Evolutionary conservation across 176 grass and related monocot species (phyloP).

Genomic region (Triticum urartu): DNA sequence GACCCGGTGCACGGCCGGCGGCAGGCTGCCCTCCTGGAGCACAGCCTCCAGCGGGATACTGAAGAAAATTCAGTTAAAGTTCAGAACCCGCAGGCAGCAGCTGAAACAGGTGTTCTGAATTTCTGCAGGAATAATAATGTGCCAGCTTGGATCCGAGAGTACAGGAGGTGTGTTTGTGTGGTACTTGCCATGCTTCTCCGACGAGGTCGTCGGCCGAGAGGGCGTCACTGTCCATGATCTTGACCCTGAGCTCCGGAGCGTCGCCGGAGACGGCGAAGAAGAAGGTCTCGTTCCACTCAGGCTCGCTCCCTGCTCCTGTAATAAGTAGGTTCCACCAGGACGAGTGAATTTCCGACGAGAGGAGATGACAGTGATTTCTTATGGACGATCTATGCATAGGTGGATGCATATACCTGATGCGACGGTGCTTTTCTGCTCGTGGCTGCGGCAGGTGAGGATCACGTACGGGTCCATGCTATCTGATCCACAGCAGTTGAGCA

Average conservation of each 20-base stretch:
- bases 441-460: slow-evolving; percentile 51
- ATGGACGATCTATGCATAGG: background rate
- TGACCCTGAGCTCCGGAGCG: slow-evolving; percentile 42
- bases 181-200: slow-evolving; percentile 63
- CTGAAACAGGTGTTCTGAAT: slow-evolving; percentile 1
- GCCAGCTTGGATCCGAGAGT: too few relatives aligned
- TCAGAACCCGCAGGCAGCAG: background rate
- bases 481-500: slow-evolving; percentile 8
- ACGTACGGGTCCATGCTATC: slow-evolving; percentile 73
- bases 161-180: background rate
- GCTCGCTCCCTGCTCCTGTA: slow-evolving; percentile 60
- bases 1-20: slow-evolving; percentile 53
- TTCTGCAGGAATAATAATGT: background rate
- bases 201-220: slow-evolving; percentile 67
- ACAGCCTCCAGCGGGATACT: slow-evolving; percentile 65
- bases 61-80: background rate
- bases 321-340: background rate
- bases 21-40: slow-evolving; percentile 57
- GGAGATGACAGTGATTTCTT: background rate
- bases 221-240: slow-evolving; percentile 84
- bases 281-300: slow-evolving; percentile 94
- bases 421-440: slow-evolving; percentile 64
- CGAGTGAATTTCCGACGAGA: background rate
- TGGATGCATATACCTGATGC: slow-evolving; percentile 26
- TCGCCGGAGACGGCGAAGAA: slow-evolving; percentile 56